Percentiles rank a stretch among this genome's conserved stretches.
phyloP scores from a whole-genome alignment of 306 rosid species.

The Cucurbita argyrosperma region DNA sequence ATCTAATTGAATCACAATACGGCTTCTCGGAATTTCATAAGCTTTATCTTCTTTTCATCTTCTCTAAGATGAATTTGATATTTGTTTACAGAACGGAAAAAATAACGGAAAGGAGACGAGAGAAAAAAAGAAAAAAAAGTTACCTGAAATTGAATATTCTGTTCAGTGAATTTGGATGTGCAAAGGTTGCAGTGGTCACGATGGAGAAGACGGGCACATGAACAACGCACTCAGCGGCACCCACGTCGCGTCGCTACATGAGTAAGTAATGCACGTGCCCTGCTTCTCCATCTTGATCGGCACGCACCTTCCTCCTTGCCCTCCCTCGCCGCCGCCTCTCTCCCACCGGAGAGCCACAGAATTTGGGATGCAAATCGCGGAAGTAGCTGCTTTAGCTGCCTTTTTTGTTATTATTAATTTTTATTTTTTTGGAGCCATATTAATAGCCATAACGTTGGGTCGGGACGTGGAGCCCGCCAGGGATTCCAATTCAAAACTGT shows the following conservation, averaged over 20 bases:
- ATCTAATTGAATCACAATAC: not conserved
- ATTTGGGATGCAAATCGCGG: not conserved
- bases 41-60: not conserved
- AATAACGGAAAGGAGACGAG: not conserved
- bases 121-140: not conserved
- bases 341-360: not conserved
- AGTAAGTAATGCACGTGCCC: constrained; percentile 88
- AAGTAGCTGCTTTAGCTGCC: not conserved
- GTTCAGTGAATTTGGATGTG: not conserved
- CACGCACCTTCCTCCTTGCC: constrained; percentile 35
- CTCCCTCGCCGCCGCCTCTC: not conserved
- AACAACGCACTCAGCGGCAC: constrained; percentile 49
- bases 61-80: not conserved
- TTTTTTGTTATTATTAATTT: no score
- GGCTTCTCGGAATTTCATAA: not conserved
- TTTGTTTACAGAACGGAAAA: no score
- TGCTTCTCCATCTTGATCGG: constrained; percentile 99
- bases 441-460: not conserved
- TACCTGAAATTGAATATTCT: not conserved
- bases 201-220: constrained; percentile 99
- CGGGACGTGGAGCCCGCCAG: not conserved
- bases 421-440: not conserved
- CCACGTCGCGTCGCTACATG: not conserved
- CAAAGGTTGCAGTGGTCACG: constrained; percentile 52
- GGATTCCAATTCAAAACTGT: not conserved